A percentile compares a stretch with the other conserved stretches of the same genome.
phyloP scores from a whole-genome alignment of 2,329 filamentous ascomycete species.

The Blumeria hordei region DNA sequence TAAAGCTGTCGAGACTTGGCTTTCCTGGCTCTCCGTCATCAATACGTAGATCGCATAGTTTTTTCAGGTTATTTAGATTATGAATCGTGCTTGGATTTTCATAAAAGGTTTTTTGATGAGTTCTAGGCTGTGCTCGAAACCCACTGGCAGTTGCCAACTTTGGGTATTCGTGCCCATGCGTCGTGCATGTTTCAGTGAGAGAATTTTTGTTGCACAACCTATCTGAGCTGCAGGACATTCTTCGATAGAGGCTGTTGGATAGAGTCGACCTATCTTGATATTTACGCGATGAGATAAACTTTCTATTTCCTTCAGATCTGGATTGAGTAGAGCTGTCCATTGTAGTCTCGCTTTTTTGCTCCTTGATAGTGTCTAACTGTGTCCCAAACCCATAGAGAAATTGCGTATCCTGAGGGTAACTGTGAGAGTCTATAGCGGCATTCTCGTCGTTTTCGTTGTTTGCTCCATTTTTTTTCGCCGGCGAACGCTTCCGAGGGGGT shows the following conservation, averaged over 20 bases:
- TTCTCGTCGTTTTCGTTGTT: slow-evolving; percentile 6
- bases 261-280: slow-evolving; percentile 12
- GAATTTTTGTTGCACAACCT: slow-evolving; percentile 15
- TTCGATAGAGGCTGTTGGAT: slow-evolving; percentile 12
- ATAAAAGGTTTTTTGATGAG: slow-evolving; percentile 11
- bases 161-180: slow-evolving; percentile 7
- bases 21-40: too few relatives aligned
- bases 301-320: slow-evolving; percentile 11
- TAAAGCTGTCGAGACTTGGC: too few relatives aligned
- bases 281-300: slow-evolving; percentile 10
- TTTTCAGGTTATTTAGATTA: too few relatives aligned
- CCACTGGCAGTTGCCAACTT: slow-evolving; percentile 8
- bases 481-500: slow-evolving; percentile 2
- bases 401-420: slow-evolving; percentile 3
- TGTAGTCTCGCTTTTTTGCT: slow-evolving; percentile 18
- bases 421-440: neutral
- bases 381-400: slow-evolving; percentile 20
- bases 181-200: slow-evolving; percentile 12
- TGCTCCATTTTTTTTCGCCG: neutral
- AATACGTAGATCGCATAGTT: too few relatives aligned
- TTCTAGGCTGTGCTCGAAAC: slow-evolving; percentile 13
- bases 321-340: slow-evolving; percentile 11
- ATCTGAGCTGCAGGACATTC: slow-evolving; percentile 16
- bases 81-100: slow-evolving; percentile 5
- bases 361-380: slow-evolving; percentile 18